Evolutionary conservation across 2,329 filamentous ascomycete species (phyloP), one percentile per base, ranked within the genome.

Genomic region (Bipolaris victoriae): DNA sequence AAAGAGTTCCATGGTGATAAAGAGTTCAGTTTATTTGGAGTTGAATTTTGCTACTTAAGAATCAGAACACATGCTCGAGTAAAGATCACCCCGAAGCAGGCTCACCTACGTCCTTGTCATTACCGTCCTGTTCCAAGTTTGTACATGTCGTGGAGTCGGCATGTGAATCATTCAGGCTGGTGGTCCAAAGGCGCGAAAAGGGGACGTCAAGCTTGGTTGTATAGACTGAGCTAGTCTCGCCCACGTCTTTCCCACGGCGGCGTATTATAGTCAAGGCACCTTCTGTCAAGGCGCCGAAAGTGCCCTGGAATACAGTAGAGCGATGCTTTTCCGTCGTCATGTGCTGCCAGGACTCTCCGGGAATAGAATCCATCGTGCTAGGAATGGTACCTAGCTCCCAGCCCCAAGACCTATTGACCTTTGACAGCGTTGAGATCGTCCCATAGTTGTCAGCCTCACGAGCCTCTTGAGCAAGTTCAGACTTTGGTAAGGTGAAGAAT

Each of bases 281-380:
- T 49, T 85, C 82, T 0, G 88, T 87, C 16, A 89, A 76, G 9
- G 83, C 86, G 20, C 88, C 88, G 68, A 91, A 91, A 55, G 83
- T 79, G 24, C 75, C 54, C 57, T 61, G 52, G 47, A 67, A 67
- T 1, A 68, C 62, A 35, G 60, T 67, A 43, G 67, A 49, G 2
- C 64, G 55, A 13, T 61, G 57, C 15, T 58, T 49, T 1, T 49
- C 11, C 11, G n/a, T 15, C 26, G n/a, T 3, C 7, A 37, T 31
- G 16, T 64, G 54, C 45, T 73, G 68, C 61, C 64, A 64, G 13
- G 66, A 68, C 1, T 52, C 58, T 11, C 60, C 59, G 3, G 68
- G 69, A 7, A 77, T 58, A 2, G 71, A 64, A 50, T 82, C 80
- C 16, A 79, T 68, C 3, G 77, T 80, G 52, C 79, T 81, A 1